phyloP scores from a whole-genome alignment of 352 stramenopile genomes.

The Phytophthora agathidicida region DNA sequence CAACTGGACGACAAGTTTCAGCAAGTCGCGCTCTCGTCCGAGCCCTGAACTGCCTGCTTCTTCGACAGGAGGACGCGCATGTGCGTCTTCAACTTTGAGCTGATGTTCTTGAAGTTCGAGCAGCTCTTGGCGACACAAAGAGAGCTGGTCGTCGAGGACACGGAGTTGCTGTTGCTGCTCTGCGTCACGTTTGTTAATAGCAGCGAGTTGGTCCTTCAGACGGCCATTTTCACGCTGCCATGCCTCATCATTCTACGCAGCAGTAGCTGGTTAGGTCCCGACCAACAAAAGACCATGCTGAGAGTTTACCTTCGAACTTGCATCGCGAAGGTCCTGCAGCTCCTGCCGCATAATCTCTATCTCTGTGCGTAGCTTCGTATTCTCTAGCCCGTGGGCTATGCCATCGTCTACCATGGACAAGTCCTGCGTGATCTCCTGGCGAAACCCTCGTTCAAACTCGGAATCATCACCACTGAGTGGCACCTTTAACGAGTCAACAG shows the following conservation, averaged over 20 bases:
- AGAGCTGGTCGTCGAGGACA: conserved; percentile 13
- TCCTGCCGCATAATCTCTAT: conserved; percentile 17
- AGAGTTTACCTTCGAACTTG: conserved; percentile 17
- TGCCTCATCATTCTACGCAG: conserved; percentile 22
- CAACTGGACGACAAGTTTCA: conserved; percentile 29
- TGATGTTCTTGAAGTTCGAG: conserved; percentile 22
- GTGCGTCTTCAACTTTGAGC: conserved; percentile 13
- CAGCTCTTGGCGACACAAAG: conserved; percentile 20
- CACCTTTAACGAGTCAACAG: background rate
- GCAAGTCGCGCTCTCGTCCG: conserved; percentile 20
- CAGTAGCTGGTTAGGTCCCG: background rate
- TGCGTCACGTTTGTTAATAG: conserved; percentile 9
- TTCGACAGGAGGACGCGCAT: conserved; percentile 1
- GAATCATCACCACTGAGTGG: conserved; percentile 2
- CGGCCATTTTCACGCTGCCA: conserved; percentile 31
- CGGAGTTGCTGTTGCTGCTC: conserved; percentile 17
- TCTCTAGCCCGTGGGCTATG: conserved; percentile 11
- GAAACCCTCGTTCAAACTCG: background rate
- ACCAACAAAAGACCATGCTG: background rate
- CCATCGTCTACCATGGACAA: conserved; percentile 3
- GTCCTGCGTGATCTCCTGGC: background rate
- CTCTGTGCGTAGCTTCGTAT: conserved; percentile 5
- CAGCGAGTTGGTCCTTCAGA: conserved; percentile 20
- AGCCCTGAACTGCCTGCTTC: conserved; percentile 20
- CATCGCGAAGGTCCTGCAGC: conserved; percentile 17